Evolutionary conservation across 208 protist species (phyloP).

Genomic region (Trypanosoma grayi): DNA sequence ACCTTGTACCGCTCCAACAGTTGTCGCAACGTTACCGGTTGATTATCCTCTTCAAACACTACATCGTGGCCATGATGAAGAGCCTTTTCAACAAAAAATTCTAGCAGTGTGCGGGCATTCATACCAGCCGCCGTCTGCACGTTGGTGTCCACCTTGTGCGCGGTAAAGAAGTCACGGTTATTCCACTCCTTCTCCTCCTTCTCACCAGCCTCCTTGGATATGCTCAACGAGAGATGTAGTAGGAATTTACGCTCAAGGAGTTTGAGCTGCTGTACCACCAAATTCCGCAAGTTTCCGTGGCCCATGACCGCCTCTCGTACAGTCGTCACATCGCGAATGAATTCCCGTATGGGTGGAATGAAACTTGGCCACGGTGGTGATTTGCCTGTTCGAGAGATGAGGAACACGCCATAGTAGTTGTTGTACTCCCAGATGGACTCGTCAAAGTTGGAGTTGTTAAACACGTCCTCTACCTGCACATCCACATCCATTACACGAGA

Average conservation of each 20-base stretch:
- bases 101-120: constrained; percentile 82
- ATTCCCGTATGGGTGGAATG: constrained; percentile 72
- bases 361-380: constrained; percentile 74
- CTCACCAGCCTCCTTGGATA: constrained; percentile 75
- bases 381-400: constrained; percentile 64
- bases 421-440: constrained; percentile 87
- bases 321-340: constrained; percentile 77
- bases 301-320: constrained; percentile 62
- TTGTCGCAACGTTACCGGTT: constrained; percentile 77
- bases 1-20: constrained; percentile 77
- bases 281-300: constrained; percentile 63
- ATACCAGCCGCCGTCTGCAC: constrained; percentile 85
- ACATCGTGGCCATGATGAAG: constrained; percentile 87
- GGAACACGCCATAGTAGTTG: constrained; percentile 88
- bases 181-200: constrained; percentile 87
- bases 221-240: constrained; percentile 92
- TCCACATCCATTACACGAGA: constrained; percentile 38
- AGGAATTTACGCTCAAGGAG: constrained; percentile 92
- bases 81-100: constrained; percentile 91
- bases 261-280: constrained; percentile 83
- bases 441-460: constrained; percentile 75
- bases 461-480: constrained; percentile 84
- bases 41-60: constrained; percentile 75
- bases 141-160: constrained; percentile 91
- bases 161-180: constrained; percentile 89